Evolutionary conservation across 768 basidiomycete species (phyloP).

Genomic region (Mrakia hoshinonis): DNA sequence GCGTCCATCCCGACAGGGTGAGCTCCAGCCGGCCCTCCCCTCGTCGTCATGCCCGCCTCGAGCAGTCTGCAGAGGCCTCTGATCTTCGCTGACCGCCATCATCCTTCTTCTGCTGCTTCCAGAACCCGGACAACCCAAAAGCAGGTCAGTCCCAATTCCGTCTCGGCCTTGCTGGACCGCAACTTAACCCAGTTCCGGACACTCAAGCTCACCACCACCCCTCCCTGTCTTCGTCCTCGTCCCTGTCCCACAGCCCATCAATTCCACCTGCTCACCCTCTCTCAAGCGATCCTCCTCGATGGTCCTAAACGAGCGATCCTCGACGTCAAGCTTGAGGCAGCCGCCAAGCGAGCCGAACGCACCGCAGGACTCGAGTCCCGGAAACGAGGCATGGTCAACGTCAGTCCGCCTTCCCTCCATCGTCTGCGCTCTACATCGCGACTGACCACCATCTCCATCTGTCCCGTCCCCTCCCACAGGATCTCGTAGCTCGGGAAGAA

Average conservation of each 20-base stretch:
- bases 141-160: conserved; percentile 1
- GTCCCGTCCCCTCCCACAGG: conserved; percentile 2
- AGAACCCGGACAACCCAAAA: conserved; percentile 29
- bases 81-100: background rate
- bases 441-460: background rate
- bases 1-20: conserved; percentile 27
- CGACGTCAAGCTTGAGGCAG: conserved; percentile 23
- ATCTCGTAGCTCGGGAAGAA: conserved; percentile 26
- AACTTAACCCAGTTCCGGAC: no score
- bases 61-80: background rate
- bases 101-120: background rate
- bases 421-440: background rate
- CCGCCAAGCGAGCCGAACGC: background rate
- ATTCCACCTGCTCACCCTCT: conserved; percentile 29
- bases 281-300: conserved; percentile 27
- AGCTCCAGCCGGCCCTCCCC: background rate
- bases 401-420: background rate
- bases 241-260: conserved; percentile 22
- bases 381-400: conserved; percentile 23
- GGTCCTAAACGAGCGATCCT: conserved; percentile 18
- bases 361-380: conserved; percentile 14
- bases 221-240: background rate
- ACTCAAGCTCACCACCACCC: background rate
- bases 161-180: background rate
- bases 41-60: background rate